Evolutionary conservation across 495 filamentous ascomycete genomes (phyloP), one percentile per base, ranked within the genome.

Genomic region (Aspergillus bridgeri): DNA sequence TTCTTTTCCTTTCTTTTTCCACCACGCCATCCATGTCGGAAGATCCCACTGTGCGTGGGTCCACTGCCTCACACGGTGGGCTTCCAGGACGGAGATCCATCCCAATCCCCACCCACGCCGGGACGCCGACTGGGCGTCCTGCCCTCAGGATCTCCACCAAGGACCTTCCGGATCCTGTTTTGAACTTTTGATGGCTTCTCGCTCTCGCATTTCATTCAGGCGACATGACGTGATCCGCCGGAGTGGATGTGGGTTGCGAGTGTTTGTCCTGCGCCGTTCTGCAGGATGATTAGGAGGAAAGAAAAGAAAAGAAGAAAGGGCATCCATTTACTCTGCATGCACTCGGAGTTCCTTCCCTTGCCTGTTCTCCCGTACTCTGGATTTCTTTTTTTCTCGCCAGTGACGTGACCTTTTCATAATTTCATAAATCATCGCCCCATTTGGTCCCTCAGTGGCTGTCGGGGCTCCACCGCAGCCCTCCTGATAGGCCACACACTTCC

Each of bases 51-150:
- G n/a, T n/a, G n/a, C n/a, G n/a, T n/a, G 29, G 29, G 3, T 43
- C 50, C 50, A 52, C 25, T 13, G 45, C 24, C 29, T 51, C 46
- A 38, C 33, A 13, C 52, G 52, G 52, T 55, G 47, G 46, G 47
- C 58, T 48, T 60, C 47, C 48, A 47, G 43, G 56, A 55, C 52
- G 58, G 53, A 60, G 54, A 57, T 61, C 59, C 54, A 61, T 57
- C 53, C 43, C 44, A 44, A 21, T 50, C 29, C 6, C 25, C 57
- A 38, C 33, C 17, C 5, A 9, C 3, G 33, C 33, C 13, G 5
- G 8, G 29, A 5, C 47, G 56, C 17, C 51, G 58, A 52, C 58
- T 38, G 58, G 52, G 50, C 52, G 47, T 55, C 55, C 48, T 25
- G 29, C 33, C 11, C 45, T 27, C 23, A 54, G 7, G 45, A 59